These are phyloP conservation scores for Acanthamoeba culbertsoni DNA, from an alignment of 208 protist genomes.

Conservation along the genomic window DNA sequence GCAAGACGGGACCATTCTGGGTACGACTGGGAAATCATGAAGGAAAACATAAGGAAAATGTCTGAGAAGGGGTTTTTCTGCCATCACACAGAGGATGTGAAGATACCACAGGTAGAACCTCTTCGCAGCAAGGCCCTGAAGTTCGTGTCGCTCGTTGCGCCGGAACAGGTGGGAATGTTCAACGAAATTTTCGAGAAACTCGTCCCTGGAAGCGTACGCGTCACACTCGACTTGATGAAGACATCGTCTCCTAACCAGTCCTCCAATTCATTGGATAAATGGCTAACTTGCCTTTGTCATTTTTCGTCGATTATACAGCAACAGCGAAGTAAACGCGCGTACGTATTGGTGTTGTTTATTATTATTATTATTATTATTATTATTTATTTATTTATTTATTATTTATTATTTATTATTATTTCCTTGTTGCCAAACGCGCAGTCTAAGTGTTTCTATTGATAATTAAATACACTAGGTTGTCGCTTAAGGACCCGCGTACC, in stretches of 20 bases:
- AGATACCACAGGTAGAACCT: neutral
- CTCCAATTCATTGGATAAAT: too few relatives aligned
- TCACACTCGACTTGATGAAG: neutral
- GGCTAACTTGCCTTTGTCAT: too few relatives aligned
- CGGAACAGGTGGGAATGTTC: neutral
- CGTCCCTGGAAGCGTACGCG: too few relatives aligned
- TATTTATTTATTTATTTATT: too few relatives aligned
- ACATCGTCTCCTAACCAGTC: neutral
- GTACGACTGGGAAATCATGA: neutral
- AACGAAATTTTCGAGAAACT: neutral
- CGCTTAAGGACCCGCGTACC: neutral
- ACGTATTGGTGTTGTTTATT: too few relatives aligned
- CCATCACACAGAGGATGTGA: neutral
- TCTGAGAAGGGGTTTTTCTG: neutral
- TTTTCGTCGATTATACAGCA: too few relatives aligned
- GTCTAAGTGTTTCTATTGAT: too few relatives aligned
- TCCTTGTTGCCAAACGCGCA: too few relatives aligned
- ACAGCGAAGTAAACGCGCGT: too few relatives aligned
- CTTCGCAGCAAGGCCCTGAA: neutral
- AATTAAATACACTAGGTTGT: neutral
- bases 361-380: too few relatives aligned
- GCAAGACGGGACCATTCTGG: neutral
- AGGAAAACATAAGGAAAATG: neutral
- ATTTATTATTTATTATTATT: too few relatives aligned
- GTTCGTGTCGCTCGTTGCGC: neutral